Evolutionary conservation across 2,329 filamentous ascomycete species (phyloP).

Genomic region (Fusarium staphyleae): DNA sequence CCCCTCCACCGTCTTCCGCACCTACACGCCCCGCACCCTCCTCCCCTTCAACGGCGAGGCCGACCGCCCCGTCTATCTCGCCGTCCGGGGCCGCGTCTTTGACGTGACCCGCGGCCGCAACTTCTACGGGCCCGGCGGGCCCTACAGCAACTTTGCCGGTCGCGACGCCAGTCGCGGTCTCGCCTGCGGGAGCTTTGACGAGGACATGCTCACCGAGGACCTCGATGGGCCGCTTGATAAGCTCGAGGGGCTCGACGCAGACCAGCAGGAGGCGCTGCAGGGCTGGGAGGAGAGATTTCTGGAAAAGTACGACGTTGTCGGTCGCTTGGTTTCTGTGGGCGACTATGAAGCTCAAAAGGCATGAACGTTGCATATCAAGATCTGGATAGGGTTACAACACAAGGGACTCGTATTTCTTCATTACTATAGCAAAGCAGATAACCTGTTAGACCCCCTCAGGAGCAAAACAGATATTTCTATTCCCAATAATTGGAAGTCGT

Average conservation of each 20-base stretch:
- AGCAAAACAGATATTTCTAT: slow-evolving; percentile 24
- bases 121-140: slow-evolving; percentile 95
- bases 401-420: slow-evolving; percentile 29
- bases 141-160: slow-evolving; percentile 96
- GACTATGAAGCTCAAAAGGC: slow-evolving; percentile 45
- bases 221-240: slow-evolving; percentile 82
- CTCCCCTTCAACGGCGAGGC: slow-evolving; percentile 82
- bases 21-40: slow-evolving; percentile 81
- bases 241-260: slow-evolving; percentile 72
- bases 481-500: slow-evolving; percentile 6
- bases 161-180: slow-evolving; percentile 88
- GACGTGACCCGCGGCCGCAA: slow-evolving; percentile 87
- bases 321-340: slow-evolving; percentile 71
- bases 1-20: slow-evolving; percentile 68
- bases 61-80: slow-evolving; percentile 80
- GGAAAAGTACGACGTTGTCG: slow-evolving; percentile 96
- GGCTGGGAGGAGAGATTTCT: slow-evolving; percentile 94
- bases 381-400: background rate
- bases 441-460: slow-evolving; percentile 4
- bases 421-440: slow-evolving; percentile 32
- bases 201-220: slow-evolving; percentile 93
- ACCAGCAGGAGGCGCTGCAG: slow-evolving; percentile 81
- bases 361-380: background rate
- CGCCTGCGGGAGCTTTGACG: slow-evolving; percentile 90
- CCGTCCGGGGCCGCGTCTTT: slow-evolving; percentile 90